Base-by-base conservation (phyloP, 2,329 filamentous ascomycete species). In the Raffaelea deltoideospora region DNA sequence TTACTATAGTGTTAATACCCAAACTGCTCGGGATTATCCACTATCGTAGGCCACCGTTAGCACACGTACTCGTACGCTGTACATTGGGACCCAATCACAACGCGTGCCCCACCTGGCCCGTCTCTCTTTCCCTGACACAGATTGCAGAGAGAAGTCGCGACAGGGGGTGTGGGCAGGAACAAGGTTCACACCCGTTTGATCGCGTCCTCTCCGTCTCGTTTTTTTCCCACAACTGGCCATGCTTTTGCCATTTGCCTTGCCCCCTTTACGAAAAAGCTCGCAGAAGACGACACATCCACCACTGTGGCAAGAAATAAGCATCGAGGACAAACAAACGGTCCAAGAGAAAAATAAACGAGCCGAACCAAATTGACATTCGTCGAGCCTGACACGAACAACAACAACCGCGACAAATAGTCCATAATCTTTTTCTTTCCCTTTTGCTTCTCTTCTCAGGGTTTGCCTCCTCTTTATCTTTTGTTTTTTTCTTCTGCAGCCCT, bases 121-220 rank as follows among this genome's bases (percentile, higher is more conserved):
- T 10, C 24, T 10, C 14, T 14, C 13, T 9, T 33, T 7, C 21
- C 15, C 32, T 33, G n/a, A 5, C 21, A 6, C 29, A 11, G 20
- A 24, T 31, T 19, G 13, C 45, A 43, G 44, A 49, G 43, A 41
- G 37, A 34, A 37, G 42, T 37, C 46, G 46, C 46, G 46, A 47
- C 47, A 47, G 31, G 38, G 37, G 36, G 11, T 19, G 38, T 45
- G 20, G 7, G n/a, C 17, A 13, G 10, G 43, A n/a, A n/a, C n/a
- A n/a, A n/a, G n/a, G 26, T 28, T 28, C 6, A 5, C 38, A 45
- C 18, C 32, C 38, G 41, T 39, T 39, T 41, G 43, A 46, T 47
- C 47, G 47, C 46, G 47, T 48, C 44, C 23, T 27, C 23, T 13
- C 13, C 23, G 26, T 15, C 17, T 14, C 28, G 28, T n/a, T 17